These are phyloP conservation scores for Dioszegia aurantiaca DNA, from an alignment of 768 basidiomycete genomes.

Conservation along the genomic window DNA sequence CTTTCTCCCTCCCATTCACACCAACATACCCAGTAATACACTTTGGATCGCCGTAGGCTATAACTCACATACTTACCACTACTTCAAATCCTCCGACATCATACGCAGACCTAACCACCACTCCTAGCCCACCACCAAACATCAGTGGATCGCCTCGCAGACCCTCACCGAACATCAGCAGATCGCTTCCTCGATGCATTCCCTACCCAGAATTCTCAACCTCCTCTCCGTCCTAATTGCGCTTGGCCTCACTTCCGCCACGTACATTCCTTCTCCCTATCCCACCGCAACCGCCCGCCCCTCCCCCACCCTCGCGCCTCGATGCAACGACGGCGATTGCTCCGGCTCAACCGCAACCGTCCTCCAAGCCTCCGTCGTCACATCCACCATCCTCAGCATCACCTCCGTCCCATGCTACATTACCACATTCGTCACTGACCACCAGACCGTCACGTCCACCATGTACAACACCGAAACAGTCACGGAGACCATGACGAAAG, in stretches of 20 bases:
- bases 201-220: too few species aligned
- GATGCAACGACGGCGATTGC: conserved; percentile 30
- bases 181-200: too few species aligned
- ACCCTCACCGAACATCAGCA: too few species aligned
- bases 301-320: conserved; percentile 15
- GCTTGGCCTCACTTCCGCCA: conserved; percentile 2
- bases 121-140: too few species aligned
- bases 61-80: too few species aligned
- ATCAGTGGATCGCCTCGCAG: too few species aligned
- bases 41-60: too few species aligned
- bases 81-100: too few species aligned
- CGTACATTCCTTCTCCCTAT: not conserved
- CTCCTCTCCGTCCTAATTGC: not conserved
- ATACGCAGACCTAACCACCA: too few species aligned
- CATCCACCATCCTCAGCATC: conserved; percentile 33
- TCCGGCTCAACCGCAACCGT: conserved; percentile 21
- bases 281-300: conserved; percentile 2
- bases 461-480: conserved; percentile 40
- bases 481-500: conserved; percentile 34
- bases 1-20: too few species aligned
- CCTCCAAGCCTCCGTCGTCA: conserved; percentile 32
- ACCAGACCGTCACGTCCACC: conserved; percentile 27
- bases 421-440: conserved; percentile 34
- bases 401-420: conserved; percentile 41
- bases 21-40: too few species aligned